Base-by-base conservation (phyloP, 805 yeast species). In the Yarrowia phangngaensis region DNA sequence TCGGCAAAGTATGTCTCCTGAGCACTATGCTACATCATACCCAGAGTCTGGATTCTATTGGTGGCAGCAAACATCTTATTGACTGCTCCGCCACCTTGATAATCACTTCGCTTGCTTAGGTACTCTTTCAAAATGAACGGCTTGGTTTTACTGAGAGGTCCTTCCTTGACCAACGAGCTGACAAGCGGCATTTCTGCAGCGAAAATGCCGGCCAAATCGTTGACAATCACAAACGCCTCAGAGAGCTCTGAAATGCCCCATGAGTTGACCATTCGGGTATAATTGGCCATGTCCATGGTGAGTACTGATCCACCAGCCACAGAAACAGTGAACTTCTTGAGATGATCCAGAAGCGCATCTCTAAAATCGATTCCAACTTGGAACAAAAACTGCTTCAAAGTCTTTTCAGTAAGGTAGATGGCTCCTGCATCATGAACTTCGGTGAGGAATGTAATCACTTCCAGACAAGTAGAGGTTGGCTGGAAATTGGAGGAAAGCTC, bases 161-260 rank as follows among this genome's bases (percentile, higher is more conserved):
- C 92, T 59, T 87, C 95, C 30, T 80, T 79, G 2, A 87, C 79
- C 59, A 88, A 71, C 1, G 95, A 84, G 54, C 79, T 79, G 49
- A 88, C 68, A 56, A 85, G 72, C 51, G 84, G 84, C 2, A 90
- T 83, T 60, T 84, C 92, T 13, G 86, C 95, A 0, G 95, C 82
- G 63, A 81, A 89, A 52, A 89, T 68, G 58, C 85, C 86, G 23
- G 90, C 87, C 53, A 89, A 75, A 56, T 88, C 95, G 60, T 87
- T 76, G 54, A 89, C 67, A 9, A 86, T 72, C 43, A 78, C 78
- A 66, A 84, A 82, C 51, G 74, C 73, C 24, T 79, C 84, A 4
- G 79, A 68, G 20, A 85, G 65, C 31, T 75, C 79, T 2, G 73
- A 71, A 12, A 83, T 70, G 6, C 70, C 67, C 90, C 92, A 86